Percentiles rank a stretch among this genome's conserved stretches.
Evolutionary conservation across 768 basidiomycete genomes (phyloP).

Genomic region (Amanita jacksonii): DNA sequence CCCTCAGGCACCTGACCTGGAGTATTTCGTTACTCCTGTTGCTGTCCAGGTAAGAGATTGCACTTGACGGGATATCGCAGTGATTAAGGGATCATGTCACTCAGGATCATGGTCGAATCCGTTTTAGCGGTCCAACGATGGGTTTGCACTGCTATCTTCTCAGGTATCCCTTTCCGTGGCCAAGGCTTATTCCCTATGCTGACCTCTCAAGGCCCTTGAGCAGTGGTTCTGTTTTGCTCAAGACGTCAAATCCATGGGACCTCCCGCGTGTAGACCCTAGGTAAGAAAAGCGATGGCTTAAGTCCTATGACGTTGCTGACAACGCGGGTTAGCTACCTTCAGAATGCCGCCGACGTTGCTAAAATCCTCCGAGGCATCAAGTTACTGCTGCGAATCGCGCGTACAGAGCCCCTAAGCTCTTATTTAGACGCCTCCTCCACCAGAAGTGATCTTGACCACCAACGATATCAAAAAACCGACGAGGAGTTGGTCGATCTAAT

Average conservation of each 20-base stretch:
- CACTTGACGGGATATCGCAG: neutral
- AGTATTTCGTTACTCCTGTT: conserved; percentile 33
- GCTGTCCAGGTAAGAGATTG: conserved; percentile 28
- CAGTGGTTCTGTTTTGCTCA: conserved; percentile 28
- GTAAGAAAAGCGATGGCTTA: conserved; percentile 19
- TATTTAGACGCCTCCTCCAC: conserved; percentile 25
- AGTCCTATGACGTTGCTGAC: neutral
- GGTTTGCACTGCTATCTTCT: conserved; percentile 33
- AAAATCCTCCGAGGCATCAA: conserved; percentile 34
- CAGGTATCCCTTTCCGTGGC: conserved; percentile 19
- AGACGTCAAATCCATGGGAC: conserved; percentile 32
- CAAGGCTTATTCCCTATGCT: neutral
- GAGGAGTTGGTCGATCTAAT: conserved; percentile 33
- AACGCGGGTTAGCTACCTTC: conserved; percentile 25
- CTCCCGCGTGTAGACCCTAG: conserved; percentile 36
- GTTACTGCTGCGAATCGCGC: conserved; percentile 29
- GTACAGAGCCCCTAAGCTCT: conserved; percentile 28
- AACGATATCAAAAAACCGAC: conserved; percentile 26
- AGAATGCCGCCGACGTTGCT: conserved; percentile 29
- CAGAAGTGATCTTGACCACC: conserved; percentile 30
- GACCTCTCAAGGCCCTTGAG: conserved; percentile 29
- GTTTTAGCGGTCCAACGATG: conserved; percentile 29
- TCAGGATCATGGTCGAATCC: conserved; percentile 26
- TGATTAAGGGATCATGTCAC: neutral
- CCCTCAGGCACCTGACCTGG: conserved; percentile 37